phyloP scores from a whole-genome alignment of 495 filamentous ascomycete species.

The Hypoxylon trugodes region DNA sequence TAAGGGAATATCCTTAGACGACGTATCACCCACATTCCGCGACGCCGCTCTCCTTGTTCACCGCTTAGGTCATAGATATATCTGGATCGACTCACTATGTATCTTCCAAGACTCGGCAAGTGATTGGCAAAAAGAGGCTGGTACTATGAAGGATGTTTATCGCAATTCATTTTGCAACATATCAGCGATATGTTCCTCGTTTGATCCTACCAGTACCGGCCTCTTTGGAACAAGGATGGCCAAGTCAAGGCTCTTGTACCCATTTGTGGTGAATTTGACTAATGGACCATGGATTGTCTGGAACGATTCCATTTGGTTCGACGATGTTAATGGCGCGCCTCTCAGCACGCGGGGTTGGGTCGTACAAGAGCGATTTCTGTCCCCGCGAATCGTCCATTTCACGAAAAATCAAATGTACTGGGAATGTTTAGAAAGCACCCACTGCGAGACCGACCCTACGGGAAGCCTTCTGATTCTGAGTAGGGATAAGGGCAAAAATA shows the following conservation, averaged over 20 bases:
- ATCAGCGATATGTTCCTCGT: not conserved
- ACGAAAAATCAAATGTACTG: not conserved
- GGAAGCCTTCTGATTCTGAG: not conserved
- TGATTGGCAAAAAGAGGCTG: not conserved
- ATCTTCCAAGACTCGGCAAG: not conserved
- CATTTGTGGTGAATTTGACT: not conserved
- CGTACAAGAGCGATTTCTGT: not conserved
- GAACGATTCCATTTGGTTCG: not conserved
- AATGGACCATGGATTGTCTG: not conserved
- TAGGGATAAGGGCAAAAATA: not conserved
- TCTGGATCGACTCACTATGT: constrained; percentile 9
- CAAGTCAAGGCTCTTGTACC: not conserved
- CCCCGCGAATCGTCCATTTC: not conserved
- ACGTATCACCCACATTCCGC: not conserved
- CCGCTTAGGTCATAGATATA: not conserved
- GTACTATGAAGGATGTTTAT: not conserved
- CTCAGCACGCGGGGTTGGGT: not conserved
- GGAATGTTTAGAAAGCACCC: not conserved
- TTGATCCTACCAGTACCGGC: not conserved
- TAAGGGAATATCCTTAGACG: not conserved
- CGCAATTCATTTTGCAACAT: constrained; percentile 1
- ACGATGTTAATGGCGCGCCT: not conserved
- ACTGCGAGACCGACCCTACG: not conserved
- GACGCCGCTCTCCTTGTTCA: not conserved
- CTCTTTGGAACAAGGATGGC: not conserved